Evolutionary conservation across 2,329 filamentous ascomycete genomes (phyloP).

Genomic region (Trichophyton simii): DNA sequence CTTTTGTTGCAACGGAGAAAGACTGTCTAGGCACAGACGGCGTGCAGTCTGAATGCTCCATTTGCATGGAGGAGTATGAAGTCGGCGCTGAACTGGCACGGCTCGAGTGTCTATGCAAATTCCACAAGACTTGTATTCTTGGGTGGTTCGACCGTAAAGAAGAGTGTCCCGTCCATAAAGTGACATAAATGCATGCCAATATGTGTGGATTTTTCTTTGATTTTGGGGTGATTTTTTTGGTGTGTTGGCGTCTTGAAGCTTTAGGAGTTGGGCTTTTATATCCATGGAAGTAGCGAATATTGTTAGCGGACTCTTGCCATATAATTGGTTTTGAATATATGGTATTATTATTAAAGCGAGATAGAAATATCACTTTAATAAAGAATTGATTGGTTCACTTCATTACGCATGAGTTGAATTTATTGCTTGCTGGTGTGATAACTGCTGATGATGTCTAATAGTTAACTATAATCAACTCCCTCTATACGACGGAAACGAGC

Average conservation of each 20-base stretch:
- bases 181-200: conserved; percentile 7
- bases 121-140: conserved; percentile 48
- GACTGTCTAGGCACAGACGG: conserved; percentile 46
- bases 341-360: no score
- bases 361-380: no score
- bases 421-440: no score
- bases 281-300: no score
- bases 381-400: no score
- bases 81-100: conserved; percentile 47
- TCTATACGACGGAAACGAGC: no score
- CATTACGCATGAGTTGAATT: no score
- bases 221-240: not conserved
- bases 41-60: conserved; percentile 46
- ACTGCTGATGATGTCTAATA: no score
- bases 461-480: no score
- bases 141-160: conserved; percentile 47
- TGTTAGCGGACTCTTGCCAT: no score
- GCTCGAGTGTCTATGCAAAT: conserved; percentile 52
- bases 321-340: no score
- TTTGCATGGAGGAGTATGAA: conserved; percentile 54
- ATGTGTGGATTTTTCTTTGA: not conserved
- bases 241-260: not conserved
- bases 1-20: conserved; percentile 50
- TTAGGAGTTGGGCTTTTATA: not conserved
- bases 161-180: conserved; percentile 51